These are phyloP conservation scores for Schizophyllum amplum DNA, from an alignment of 1,284 basidiomycete species.

Conservation along the genomic window DNA sequence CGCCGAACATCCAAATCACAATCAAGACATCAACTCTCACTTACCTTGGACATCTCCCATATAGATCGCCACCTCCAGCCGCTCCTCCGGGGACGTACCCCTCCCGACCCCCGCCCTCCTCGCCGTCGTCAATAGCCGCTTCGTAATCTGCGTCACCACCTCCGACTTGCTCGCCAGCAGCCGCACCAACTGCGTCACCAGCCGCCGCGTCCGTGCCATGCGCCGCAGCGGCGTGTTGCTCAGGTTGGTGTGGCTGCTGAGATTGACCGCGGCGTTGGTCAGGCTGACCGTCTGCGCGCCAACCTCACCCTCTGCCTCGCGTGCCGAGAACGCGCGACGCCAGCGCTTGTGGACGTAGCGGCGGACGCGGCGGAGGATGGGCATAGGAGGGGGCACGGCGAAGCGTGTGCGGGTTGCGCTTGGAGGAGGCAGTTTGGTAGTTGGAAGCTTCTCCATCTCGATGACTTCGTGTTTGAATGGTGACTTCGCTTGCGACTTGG, in stretches of 20 bases:
- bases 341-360: background rate
- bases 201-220: conserved; percentile 74
- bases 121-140: conserved; percentile 45
- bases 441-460: background rate
- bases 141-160: conserved; percentile 75
- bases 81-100: conserved; percentile 36
- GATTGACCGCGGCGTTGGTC: background rate
- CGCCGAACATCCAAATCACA: no score
- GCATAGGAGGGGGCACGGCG: background rate
- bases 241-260: conserved; percentile 17
- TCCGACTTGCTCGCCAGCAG: conserved; percentile 79
- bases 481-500: background rate
- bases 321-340: background rate
- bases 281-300: background rate
- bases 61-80: conserved; percentile 75
- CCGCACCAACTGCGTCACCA: conserved; percentile 78
- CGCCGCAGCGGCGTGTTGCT: conserved; percentile 47
- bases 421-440: background rate
- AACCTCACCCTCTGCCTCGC: no score
- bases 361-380: background rate
- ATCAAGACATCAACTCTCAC: conserved; percentile 10
- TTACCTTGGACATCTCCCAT: conserved; percentile 89
- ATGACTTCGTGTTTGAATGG: background rate
- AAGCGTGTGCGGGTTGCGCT: background rate
- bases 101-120: conserved; percentile 31